Percentiles rank a stretch among this genome's conserved stretches.
Evolutionary conservation across 2,329 filamentous ascomycete genomes (phyloP).

Genomic region (Trichoderma atrobrunneum): DNA sequence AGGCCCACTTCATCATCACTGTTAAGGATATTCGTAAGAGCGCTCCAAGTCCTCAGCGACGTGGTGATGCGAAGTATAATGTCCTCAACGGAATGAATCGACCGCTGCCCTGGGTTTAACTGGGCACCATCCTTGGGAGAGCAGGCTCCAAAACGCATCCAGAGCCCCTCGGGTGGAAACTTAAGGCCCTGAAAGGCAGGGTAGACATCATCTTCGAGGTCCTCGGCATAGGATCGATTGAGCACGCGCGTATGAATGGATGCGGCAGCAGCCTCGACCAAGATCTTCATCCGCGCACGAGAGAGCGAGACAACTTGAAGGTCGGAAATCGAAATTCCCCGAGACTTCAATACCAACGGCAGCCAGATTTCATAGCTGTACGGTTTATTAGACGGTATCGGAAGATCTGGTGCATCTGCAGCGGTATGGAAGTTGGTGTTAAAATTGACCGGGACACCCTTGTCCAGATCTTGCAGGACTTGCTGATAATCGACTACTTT

Average conservation of each 20-base stretch:
- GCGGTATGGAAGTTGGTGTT: constrained; percentile 37
- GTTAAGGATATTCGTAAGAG: constrained; percentile 30
- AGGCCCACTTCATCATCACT: constrained; percentile 24
- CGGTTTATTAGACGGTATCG: constrained; percentile 32
- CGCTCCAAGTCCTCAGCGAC: constrained; percentile 36
- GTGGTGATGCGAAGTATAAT: constrained; percentile 39
- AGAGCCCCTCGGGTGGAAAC: constrained; percentile 38
- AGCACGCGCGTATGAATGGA: constrained; percentile 32
- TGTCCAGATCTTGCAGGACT: constrained; percentile 20
- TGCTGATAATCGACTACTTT: constrained; percentile 19
- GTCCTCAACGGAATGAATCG: constrained; percentile 32
- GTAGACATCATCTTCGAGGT: constrained; percentile 32
- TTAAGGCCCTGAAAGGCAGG: constrained; percentile 26
- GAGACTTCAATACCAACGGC: constrained; percentile 37
- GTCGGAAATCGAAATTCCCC: constrained; percentile 26
- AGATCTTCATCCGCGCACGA: constrained; percentile 29
- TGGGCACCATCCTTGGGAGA: constrained; percentile 42
- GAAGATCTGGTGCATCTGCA: constrained; percentile 30
- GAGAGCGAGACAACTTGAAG: constrained; percentile 34
- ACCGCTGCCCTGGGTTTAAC: constrained; percentile 23
- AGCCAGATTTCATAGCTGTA: constrained; percentile 44
- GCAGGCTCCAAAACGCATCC: constrained; percentile 42
- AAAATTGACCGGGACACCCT: constrained; percentile 26
- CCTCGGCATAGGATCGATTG: constrained; percentile 33
- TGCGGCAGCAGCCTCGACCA: constrained; percentile 31